Evolutionary conservation across 148 eudicot genomes (phyloP), one percentile per base, ranked within the genome.

Genomic region (Linanthus parryae): DNA sequence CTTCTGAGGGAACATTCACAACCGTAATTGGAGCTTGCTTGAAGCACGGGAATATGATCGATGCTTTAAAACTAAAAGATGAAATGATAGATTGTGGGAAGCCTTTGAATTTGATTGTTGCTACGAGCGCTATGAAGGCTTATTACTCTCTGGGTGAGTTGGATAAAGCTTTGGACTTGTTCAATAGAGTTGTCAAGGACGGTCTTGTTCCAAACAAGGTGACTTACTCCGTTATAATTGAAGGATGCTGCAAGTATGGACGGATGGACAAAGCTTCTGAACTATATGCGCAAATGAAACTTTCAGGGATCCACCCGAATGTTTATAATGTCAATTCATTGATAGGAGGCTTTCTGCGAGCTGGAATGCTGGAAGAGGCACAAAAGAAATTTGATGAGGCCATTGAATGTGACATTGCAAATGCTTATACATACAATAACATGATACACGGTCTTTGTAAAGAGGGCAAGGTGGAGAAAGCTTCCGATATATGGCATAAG

Each of bases 111-210:
- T 29, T 81, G 71, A 61, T 72, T 10, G 85, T 74, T 62, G 83
- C 83, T 2, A 88, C 81, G 13, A 72, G 60, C 52, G 75, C 84
- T 70, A 88, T 88, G 64, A 76, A 76, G 74, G 96, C 83, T 3
- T 72, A 72, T 63, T 76, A 49, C 66, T 16, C 65, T 41, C 50
- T 59, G n/a, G 83, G 83, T 49, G 63, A 83, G 63, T 45, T 88
- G 44, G 54, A 48, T 38, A 65, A 68, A 49, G 82, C 92, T 44
- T 70, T 88, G 66, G 52, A 35, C n/a, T 70, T 88, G 73, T 88
- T 80, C 29, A 44, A 54, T 14, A 59, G 61, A 50, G 49, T 81
- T 7, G 37, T 52, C 5, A 59, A 72, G 49, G 69, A 73, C 58
- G 83, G 83, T 47, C 74, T 74, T 58, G 36, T 48, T 54, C 92